Evolutionary conservation across 2,329 filamentous ascomycete genomes (phyloP).

Genomic region (Coniochaeta sp.): DNA sequence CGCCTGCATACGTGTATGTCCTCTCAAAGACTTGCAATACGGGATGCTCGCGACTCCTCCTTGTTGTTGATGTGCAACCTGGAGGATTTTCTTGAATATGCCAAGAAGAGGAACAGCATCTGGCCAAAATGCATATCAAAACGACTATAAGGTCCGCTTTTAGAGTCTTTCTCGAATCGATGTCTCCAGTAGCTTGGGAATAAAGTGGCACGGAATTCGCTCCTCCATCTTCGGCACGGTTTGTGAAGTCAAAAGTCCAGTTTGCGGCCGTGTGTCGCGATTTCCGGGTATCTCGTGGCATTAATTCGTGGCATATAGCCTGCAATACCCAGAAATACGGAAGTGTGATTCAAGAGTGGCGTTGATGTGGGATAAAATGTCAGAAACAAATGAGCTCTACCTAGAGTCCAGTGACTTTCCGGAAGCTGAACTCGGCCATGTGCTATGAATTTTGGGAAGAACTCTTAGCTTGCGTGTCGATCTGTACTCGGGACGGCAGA

Average conservation of each 20-base stretch:
- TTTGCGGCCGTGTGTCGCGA: neutral
- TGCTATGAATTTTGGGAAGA: neutral
- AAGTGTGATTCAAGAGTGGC: neutral
- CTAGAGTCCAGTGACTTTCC: neutral
- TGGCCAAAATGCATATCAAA: neutral
- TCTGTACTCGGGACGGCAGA: neutral
- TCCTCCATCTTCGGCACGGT: neutral
- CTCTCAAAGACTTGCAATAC: neutral
- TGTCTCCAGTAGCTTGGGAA: neutral
- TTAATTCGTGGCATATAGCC: conserved; percentile 1
- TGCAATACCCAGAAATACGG: neutral
- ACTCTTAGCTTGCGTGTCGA: neutral
- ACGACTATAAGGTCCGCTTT: neutral
- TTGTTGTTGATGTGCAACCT: neutral
- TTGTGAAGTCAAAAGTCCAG: neutral
- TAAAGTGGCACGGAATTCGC: neutral
- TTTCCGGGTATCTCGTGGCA: neutral
- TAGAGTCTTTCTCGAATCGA: neutral
- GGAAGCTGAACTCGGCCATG: neutral
- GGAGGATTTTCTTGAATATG: neutral
- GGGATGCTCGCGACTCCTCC: neutral
- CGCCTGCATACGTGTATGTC: neutral
- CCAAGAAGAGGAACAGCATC: neutral
- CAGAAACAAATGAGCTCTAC: neutral
- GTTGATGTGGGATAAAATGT: neutral